phyloP scores from a whole-genome alignment of 2,329 filamentous ascomycete genomes.

The Fusarium denticulatum region DNA sequence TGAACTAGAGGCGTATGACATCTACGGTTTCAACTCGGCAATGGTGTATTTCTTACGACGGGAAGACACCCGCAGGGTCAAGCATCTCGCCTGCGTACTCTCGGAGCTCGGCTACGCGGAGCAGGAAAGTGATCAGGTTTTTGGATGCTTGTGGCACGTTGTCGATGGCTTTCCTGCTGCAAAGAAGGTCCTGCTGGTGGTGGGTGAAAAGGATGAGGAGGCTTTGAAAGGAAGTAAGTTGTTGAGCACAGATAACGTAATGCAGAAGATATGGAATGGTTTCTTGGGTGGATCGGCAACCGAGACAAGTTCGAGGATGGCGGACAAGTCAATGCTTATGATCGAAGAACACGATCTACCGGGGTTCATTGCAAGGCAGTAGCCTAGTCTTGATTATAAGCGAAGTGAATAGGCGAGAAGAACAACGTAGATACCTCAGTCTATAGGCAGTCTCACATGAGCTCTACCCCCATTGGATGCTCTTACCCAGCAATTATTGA shows the following conservation, averaged over 20 bases:
- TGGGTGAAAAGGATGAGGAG: conserved; percentile 52
- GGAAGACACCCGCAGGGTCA: conserved; percentile 56
- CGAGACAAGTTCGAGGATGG: conserved; percentile 52
- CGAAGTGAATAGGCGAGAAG: neutral
- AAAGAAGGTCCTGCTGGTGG: conserved; percentile 53
- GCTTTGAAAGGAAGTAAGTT: conserved; percentile 45
- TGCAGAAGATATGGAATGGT: conserved; percentile 60
- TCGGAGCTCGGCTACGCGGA: conserved; percentile 56
- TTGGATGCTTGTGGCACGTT: conserved; percentile 59
- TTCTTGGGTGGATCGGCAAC: conserved; percentile 55
- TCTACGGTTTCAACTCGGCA: conserved; percentile 58
- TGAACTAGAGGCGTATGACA: conserved; percentile 59
- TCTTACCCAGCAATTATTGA: neutral
- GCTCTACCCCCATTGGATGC: neutral
- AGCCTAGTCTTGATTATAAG: neutral
- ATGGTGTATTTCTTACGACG: conserved; percentile 59
- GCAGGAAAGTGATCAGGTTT: conserved; percentile 56
- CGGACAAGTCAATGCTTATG: conserved; percentile 56
- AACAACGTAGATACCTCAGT: neutral
- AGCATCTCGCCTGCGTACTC: conserved; percentile 56
- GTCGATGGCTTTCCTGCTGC: conserved; percentile 55
- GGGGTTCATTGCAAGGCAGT: conserved; percentile 42
- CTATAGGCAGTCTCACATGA: neutral
- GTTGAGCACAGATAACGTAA: conserved; percentile 48
- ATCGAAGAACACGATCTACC: conserved; percentile 56